Evolutionary conservation across 2,329 filamentous ascomycete genomes (phyloP).

Genomic region (Calonectria pauciramosa): DNA sequence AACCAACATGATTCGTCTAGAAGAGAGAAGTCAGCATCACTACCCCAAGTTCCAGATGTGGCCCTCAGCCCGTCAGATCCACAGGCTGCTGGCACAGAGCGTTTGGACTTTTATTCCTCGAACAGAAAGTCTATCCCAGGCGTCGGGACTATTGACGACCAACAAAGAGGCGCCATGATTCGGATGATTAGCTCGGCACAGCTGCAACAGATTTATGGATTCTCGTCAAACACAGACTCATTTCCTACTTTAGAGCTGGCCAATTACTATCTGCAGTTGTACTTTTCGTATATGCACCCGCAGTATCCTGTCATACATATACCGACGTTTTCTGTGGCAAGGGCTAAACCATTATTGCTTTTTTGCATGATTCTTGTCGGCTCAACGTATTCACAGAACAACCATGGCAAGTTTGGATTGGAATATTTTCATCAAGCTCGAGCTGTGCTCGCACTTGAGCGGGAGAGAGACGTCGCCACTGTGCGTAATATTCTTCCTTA

Average conservation of each 20-base stretch:
- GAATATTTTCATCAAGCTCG: slow-evolving; percentile 12
- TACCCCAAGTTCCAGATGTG: neutral
- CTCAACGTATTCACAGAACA: neutral
- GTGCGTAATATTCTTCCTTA: neutral
- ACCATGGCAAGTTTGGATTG: slow-evolving; percentile 3
- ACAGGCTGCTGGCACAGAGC: neutral
- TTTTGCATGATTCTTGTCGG: slow-evolving; percentile 1
- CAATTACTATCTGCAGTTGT: slow-evolving; percentile 3
- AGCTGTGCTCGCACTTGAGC: slow-evolving; percentile 8
- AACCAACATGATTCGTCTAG: neutral
- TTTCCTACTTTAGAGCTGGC: neutral
- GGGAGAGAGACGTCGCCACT: neutral
- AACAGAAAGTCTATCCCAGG: neutral
- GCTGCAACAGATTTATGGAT: neutral
- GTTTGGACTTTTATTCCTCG: neutral
- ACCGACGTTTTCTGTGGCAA: neutral
- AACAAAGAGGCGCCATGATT: neutral
- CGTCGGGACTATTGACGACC: neutral
- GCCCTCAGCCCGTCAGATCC: neutral
- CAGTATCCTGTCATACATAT: slow-evolving; percentile 3
- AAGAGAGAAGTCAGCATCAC: neutral
- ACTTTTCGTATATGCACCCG: neutral
- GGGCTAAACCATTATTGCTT: neutral
- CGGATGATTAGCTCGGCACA: neutral
- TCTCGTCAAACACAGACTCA: neutral